A percentile compares a stretch with the other conserved stretches of the same genome.
Evolutionary conservation across 1,284 basidiomycete species (phyloP).

Genomic region (Amylostereum chailletii): DNA sequence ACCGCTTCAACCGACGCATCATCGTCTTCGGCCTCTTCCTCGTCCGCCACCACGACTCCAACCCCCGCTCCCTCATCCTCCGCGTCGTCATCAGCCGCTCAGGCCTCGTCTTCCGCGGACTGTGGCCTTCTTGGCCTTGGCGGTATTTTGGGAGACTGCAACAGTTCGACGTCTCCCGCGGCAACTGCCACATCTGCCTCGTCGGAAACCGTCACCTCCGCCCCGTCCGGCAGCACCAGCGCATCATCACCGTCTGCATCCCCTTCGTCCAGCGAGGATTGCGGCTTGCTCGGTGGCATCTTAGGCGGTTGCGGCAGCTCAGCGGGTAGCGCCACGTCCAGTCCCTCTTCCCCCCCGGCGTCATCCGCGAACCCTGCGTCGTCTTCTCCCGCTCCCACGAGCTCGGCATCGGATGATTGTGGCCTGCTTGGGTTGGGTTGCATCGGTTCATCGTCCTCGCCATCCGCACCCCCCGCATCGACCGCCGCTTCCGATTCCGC

Average conservation of each 20-base stretch:
- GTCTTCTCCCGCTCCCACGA: background rate
- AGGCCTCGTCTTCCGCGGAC: too few species aligned
- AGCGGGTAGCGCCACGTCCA: background rate
- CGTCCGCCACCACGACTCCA: background rate
- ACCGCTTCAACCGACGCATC: background rate
- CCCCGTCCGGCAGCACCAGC: too few species aligned
- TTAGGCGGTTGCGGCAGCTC: too few species aligned
- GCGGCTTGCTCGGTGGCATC: too few species aligned
- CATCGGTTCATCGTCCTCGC: slow-evolving; percentile 10
- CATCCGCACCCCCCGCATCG: slow-evolving; percentile 9
- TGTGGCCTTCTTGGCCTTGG: too few species aligned
- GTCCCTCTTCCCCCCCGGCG: background rate
- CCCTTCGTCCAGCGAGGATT: too few species aligned
- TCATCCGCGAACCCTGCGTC: background rate
- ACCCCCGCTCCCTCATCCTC: too few species aligned
- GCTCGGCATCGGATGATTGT: background rate
- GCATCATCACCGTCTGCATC: too few species aligned
- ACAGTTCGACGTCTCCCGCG: too few species aligned
- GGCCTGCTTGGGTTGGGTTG: too few species aligned
- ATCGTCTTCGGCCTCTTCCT: background rate
- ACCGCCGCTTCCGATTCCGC: slow-evolving; percentile 9
- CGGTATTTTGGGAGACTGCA: too few species aligned
- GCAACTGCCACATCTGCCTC: background rate
- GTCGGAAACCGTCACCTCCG: background rate
- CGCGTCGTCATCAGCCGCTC: too few species aligned